These are phyloP conservation scores for Melanopsichium pennsylvanicum DNA, from an alignment of 1,284 basidiomycete species.

Conservation along the genomic window DNA sequence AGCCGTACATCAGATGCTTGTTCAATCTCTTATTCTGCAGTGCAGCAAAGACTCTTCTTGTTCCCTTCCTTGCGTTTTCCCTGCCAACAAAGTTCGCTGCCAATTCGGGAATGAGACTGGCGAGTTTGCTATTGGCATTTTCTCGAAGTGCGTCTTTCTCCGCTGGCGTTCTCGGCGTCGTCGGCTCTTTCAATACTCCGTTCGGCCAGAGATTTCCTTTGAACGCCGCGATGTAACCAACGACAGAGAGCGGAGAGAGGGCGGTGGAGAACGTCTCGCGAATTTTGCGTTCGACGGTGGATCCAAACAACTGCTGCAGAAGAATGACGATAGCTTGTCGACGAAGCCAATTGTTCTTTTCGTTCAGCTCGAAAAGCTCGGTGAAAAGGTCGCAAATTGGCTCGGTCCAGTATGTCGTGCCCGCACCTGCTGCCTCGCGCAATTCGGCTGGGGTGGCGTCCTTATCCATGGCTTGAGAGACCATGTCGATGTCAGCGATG, in stretches of 20 bases:
- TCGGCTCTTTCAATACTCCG: slow-evolving; percentile 75
- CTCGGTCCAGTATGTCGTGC: slow-evolving; percentile 79
- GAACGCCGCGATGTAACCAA: slow-evolving; percentile 73
- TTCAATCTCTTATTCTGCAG: slow-evolving; percentile 90
- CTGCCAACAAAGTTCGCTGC: slow-evolving; percentile 96
- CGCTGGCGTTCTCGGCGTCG: slow-evolving; percentile 75
- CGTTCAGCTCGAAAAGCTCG: slow-evolving; percentile 90
- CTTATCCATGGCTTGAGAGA: slow-evolving; percentile 46
- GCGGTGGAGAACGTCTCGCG: slow-evolving; percentile 76
- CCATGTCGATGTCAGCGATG: slow-evolving; percentile 48
- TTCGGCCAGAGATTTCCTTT: slow-evolving; percentile 82
- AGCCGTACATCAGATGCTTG: slow-evolving; percentile 55
- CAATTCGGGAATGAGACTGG: slow-evolving; percentile 90
- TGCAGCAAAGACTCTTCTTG: slow-evolving; percentile 86
- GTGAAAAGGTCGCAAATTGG: slow-evolving; percentile 93
- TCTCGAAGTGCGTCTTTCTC: slow-evolving; percentile 82
- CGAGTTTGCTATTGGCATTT: slow-evolving; percentile 85
- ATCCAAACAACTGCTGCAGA: slow-evolving; percentile 90
- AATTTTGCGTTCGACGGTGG: slow-evolving; percentile 95
- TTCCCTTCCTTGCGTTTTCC: slow-evolving; percentile 88
- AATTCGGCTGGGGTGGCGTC: slow-evolving; percentile 68
- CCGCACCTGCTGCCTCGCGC: slow-evolving; percentile 84
- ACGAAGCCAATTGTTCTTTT: slow-evolving; percentile 93
- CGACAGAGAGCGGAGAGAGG: slow-evolving; percentile 66
- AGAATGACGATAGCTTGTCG: slow-evolving; percentile 96